Evolutionary conservation across 2,329 filamentous ascomycete species (phyloP), one percentile per base, ranked within the genome.

Genomic region (Phyllosticta capitalensis): DNA sequence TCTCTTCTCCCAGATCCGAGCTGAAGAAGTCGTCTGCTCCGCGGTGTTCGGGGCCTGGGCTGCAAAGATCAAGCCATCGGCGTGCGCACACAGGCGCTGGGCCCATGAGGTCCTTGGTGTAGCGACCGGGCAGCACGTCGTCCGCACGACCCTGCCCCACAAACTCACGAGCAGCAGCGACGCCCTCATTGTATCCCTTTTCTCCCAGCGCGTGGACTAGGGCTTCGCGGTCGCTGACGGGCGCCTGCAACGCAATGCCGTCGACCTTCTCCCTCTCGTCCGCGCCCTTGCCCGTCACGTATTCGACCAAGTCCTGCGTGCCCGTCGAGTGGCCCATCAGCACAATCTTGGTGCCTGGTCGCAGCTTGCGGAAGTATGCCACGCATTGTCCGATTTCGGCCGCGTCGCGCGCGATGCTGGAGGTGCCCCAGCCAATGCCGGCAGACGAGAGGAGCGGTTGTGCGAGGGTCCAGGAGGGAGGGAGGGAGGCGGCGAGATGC

Each of bases 21-120:
- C 88, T 92, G 74, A 95, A 96, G 68, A 88, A 90, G 69, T 96
- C 92, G 69, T 96, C 92, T 61, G 89, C 87, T 9, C 86, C 88
- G 5, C 84, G 78, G 55, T 77, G 72, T 53, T 77, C 75, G 3
- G 38, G 38, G n/a, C 14, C 14, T 0, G 82, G 82, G 21, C 78
- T 81, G 0, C 79, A 75, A 6, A 88, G 73, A 53, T 81, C 83
- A 38, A 85, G 68, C 69, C 83, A 86, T 50, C 85, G 70, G 52
- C 75, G 74, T 7, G 84, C 82, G n/a, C 75, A 79, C 4, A 86
- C 72, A 0, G 81, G 79, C 0, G 74, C 74, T 52, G 21, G 58
- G 30, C 70, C 66, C 38, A 71, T 61, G 61, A 65, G 51, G 60
- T 66, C 26, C 67, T 51, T 66, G 55, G 62, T 73, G 38, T 64